phyloP scores from a whole-genome alignment of 1,284 basidiomycete genomes.

The Athelia psychrophila region DNA sequence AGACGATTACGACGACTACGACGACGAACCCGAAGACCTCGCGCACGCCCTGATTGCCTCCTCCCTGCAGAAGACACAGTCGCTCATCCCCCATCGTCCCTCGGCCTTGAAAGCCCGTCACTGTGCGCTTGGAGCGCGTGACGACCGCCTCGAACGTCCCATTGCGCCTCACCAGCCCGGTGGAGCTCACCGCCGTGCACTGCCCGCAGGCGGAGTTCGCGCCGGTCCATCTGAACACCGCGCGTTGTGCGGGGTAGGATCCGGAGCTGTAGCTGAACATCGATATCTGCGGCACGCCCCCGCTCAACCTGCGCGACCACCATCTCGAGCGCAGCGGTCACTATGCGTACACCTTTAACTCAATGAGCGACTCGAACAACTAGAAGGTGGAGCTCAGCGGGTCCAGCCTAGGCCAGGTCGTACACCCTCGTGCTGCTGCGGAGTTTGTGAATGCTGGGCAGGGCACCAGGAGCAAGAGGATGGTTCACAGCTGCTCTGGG shows the following conservation, averaged over 20 bases:
- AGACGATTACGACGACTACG: slow-evolving; percentile 64
- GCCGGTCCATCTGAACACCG: slow-evolving; percentile 29
- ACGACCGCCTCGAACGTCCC: slow-evolving; percentile 55
- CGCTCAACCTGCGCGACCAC: slow-evolving; percentile 74
- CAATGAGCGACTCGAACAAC: slow-evolving; percentile 86
- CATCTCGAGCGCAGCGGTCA: too few species aligned
- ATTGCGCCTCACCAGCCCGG: slow-evolving; percentile 61
- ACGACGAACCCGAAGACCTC: too few species aligned
- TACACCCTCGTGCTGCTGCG: slow-evolving; percentile 83
- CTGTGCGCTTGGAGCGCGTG: too few species aligned
- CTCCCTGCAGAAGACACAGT: slow-evolving; percentile 74
- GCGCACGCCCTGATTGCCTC: too few species aligned
- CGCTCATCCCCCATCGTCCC: slow-evolving; percentile 70
- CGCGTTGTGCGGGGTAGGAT: slow-evolving; percentile 48
- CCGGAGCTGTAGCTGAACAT: slow-evolving; percentile 64
- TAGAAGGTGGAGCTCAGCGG: slow-evolving; percentile 67
- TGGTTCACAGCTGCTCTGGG: slow-evolving; percentile 74
- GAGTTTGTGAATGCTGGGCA: slow-evolving; percentile 42
- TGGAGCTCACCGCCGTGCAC: slow-evolving; percentile 70
- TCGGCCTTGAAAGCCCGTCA: slow-evolving; percentile 70
- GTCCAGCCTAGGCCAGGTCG: slow-evolving; percentile 77
- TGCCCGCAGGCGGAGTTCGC: slow-evolving; percentile 79
- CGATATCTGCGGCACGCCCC: slow-evolving; percentile 74
- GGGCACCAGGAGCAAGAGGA: slow-evolving; percentile 44
- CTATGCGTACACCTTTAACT: slow-evolving; percentile 83